Percentiles rank a stretch among this genome's conserved stretches.
phyloP scores from a whole-genome alignment of 176 grass and related monocot species.

The Musa troglodytarum region DNA sequence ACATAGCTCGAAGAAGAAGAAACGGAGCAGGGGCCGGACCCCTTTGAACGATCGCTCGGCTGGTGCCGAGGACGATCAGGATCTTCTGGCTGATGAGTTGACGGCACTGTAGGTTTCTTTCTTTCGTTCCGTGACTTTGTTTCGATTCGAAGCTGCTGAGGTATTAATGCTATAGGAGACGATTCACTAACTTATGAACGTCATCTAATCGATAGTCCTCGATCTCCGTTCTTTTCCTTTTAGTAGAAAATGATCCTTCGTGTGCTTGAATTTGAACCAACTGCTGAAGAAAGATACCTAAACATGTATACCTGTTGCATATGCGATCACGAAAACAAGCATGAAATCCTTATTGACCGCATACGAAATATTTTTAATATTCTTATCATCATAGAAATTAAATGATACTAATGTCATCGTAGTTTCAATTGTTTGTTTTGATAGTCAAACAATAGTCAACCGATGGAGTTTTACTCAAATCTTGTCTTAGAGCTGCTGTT shows the following conservation, averaged over 20 bases:
- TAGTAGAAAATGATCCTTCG: too few species aligned
- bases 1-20: constrained; percentile 88
- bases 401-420: too few species aligned
- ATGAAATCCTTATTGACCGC: too few species aligned
- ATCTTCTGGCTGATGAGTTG: constrained; percentile 59
- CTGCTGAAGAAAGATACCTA: too few species aligned
- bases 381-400: background rate
- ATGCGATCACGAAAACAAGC: too few species aligned
- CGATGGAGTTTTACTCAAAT: too few species aligned
- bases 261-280: too few species aligned
- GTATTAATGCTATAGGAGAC: background rate
- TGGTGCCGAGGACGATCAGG: constrained; percentile 49
- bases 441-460: background rate
- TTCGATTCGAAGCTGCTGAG: background rate
- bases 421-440: constrained; percentile 5
- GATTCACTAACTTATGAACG: background rate
- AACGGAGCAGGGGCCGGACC: constrained; percentile 40
- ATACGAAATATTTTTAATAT: background rate
- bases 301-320: too few species aligned
- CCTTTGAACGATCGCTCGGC: constrained; percentile 65
- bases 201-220: too few species aligned
- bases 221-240: too few species aligned
- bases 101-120: constrained; percentile 63
- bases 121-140: background rate
- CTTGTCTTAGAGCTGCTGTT: too few species aligned